Evolutionary conservation across 192 early-diverging fungal genomes (phyloP), one percentile per base, ranked within the genome.

Genomic region (Tieghemiomyces parasiticus): DNA sequence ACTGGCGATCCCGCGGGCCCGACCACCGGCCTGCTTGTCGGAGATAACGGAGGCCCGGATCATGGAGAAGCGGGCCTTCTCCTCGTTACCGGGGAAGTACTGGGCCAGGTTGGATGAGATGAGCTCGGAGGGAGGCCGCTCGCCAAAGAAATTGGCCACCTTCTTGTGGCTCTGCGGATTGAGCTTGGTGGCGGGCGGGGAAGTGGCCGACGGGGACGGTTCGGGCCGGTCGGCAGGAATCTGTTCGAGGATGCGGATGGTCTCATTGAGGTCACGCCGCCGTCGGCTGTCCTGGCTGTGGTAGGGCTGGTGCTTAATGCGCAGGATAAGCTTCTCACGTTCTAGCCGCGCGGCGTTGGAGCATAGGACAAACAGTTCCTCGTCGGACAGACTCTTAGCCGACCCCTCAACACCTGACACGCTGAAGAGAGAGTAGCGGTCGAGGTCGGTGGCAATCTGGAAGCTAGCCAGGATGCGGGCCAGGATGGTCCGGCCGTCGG

Each of bases 41-140:
- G 34, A 34, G 33, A 58, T 58, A 26, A 26, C 35, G 9, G 55
- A 38, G 16, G 55, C 55, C 14, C 74, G 71, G 66, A 76, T 71
- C 31, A 76, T 72, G 22, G 74, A 76, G 61, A 72, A 64, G 20
- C 74, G 74, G 24, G 71, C 74, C 9, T 71, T 64, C 1, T 69
- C 74, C 60, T 76, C 74, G 42, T 76, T 76, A 34, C 84, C 85
- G 2, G 95, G 93, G 67, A 98, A 98, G 68, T 89, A 98, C 61
- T 90, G 85, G 52, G 84, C 79, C 35, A 98, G 77, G 60, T 95
- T 88, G 61, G 86, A 86, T 28, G 87, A 89, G 66, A 98, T 95
- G 42, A 89, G 74, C 69, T 95, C 92, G 13, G 91, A 89, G 0
- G 88, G 89, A 12, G 95, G 95, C 12, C 95, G 84, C 67, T 96